A percentile compares a stretch with the other conserved stretches of the same genome.
Evolutionary conservation across 2,329 filamentous ascomycete species (phyloP).

Genomic region (Dothistroma septosporum): DNA sequence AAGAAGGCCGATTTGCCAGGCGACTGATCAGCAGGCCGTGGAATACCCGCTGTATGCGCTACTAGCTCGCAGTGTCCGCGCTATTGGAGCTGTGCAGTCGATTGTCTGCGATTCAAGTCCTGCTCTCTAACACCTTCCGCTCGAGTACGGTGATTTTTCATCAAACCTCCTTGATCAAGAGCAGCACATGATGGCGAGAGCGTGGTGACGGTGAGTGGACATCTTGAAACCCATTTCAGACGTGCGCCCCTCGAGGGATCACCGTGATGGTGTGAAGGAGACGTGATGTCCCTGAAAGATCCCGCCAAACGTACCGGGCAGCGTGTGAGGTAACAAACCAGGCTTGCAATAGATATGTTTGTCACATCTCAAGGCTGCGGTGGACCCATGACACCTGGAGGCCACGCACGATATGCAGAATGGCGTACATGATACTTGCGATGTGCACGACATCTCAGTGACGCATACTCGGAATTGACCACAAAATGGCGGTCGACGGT

Average conservation of each 20-base stretch:
- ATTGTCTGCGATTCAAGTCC: neutral
- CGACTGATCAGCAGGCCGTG: neutral
- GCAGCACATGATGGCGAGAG: neutral
- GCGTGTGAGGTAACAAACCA: no score
- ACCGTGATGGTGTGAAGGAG: neutral
- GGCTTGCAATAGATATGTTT: no score
- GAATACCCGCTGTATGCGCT: neutral
- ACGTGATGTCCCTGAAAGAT: no score
- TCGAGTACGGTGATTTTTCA: neutral
- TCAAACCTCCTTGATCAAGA: neutral
- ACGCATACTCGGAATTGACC: neutral
- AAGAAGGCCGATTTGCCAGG: neutral
- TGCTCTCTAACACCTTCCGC: neutral
- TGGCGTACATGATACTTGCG: neutral
- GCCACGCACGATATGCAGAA: neutral
- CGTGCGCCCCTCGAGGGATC: neutral
- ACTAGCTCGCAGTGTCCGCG: neutral
- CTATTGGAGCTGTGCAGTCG: neutral
- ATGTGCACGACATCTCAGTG: neutral
- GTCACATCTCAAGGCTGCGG: neutral
- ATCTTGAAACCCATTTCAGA: neutral
- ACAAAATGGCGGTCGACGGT: neutral
- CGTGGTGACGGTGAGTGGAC: neutral
- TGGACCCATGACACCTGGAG: neutral
- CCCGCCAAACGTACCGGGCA: neutral